A percentile compares a stretch with the other conserved stretches of the same genome.
phyloP scores from a whole-genome alignment of 768 basidiomycete genomes.

The Kwoniella heveanensis region DNA sequence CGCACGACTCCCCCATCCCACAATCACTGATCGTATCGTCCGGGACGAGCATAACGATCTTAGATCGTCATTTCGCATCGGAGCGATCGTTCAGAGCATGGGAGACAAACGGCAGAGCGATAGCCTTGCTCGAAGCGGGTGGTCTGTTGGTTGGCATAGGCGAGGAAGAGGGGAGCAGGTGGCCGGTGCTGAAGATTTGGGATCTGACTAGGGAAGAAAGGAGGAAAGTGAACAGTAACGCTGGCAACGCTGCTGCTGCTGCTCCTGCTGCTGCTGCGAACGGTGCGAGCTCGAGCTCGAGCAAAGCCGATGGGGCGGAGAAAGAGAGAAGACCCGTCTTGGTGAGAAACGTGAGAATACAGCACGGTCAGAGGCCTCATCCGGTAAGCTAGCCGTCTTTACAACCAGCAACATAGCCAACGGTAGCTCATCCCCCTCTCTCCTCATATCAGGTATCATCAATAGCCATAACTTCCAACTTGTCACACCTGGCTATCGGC shows the following conservation, averaged over 20 bases:
- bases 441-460: conserved; percentile 76
- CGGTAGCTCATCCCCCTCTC: not conserved
- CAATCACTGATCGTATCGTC: conserved; percentile 46
- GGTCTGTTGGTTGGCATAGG: conserved; percentile 86
- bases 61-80: conserved; percentile 44
- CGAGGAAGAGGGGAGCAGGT: conserved; percentile 54
- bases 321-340: conserved; percentile 60
- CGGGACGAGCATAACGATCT: conserved; percentile 33
- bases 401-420: too few species aligned
- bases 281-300: not conserved
- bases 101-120: conserved; percentile 48
- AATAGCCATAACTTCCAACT: conserved; percentile 72
- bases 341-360: conserved; percentile 74
- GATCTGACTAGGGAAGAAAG: conserved; percentile 73
- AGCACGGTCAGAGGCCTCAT: conserved; percentile 74
- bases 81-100: conserved; percentile 45
- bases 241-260: too few species aligned
- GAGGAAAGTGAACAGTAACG: conserved; percentile 39
- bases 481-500: conserved; percentile 86
- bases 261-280: not conserved
- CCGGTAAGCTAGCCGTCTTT: conserved; percentile 63
- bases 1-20: conserved; percentile 37
- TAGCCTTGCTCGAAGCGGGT: conserved; percentile 70
- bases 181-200: conserved; percentile 72
- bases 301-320: not conserved